Percentiles rank a stretch among this genome's conserved stretches.
phyloP scores from a whole-genome alignment of 345 rosid species.

The Triadica sebifera region DNA sequence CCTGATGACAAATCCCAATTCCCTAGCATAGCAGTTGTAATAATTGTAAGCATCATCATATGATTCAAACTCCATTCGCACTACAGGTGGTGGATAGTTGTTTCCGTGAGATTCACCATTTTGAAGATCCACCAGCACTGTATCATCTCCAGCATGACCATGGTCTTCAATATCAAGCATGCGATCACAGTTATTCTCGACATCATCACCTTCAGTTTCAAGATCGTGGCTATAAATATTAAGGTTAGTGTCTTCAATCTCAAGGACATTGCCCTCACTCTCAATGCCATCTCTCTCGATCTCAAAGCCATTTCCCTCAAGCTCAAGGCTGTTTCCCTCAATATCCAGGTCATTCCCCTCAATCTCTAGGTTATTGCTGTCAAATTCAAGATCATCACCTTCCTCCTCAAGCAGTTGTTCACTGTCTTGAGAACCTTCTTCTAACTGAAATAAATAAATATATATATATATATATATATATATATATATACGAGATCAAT shows the following conservation, averaged over 20 bases:
- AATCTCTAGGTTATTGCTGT: slow-evolving; percentile 14
- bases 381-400: slow-evolving; percentile 24
- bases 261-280: slow-evolving; percentile 14
- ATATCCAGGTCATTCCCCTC: slow-evolving; percentile 15
- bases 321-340: slow-evolving; percentile 11
- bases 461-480: too few relatives aligned
- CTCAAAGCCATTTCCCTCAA: slow-evolving; percentile 9
- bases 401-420: slow-evolving; percentile 25
- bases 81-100: slow-evolving; percentile 18
- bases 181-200: slow-evolving; percentile 4
- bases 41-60: slow-evolving; percentile 31
- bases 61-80: slow-evolving; percentile 30
- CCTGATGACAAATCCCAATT: slow-evolving; percentile 28
- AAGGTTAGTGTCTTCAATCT: slow-evolving; percentile 17
- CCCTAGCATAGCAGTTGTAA: slow-evolving; percentile 28
- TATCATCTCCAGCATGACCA: not conserved
- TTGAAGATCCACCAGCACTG: not conserved
- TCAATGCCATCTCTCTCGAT: slow-evolving; percentile 10
- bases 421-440: slow-evolving; percentile 25
- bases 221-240: slow-evolving; percentile 14
- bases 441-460: slow-evolving; percentile 19
- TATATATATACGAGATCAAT: too few relatives aligned
- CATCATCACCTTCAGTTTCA: slow-evolving; percentile 20
- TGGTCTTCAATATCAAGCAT: slow-evolving; percentile 16
- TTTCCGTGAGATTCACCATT: slow-evolving; percentile 8